Base-by-base conservation (phyloP, 2,329 filamentous ascomycete genomes). In the Talaromyces sp. region DNA sequence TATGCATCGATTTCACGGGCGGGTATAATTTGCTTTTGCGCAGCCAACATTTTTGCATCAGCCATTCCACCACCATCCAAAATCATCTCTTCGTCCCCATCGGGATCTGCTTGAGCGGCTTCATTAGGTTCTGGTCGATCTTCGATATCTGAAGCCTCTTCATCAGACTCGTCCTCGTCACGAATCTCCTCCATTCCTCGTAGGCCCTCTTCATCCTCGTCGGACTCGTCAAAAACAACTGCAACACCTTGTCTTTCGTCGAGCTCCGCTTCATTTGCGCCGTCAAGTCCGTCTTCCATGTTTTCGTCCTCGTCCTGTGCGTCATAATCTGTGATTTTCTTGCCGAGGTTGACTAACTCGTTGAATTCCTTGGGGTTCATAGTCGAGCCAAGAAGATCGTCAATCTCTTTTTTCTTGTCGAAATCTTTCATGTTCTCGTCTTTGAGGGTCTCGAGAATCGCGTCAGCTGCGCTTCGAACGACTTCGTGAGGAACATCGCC, bases 311-410 rank as follows among this genome's bases (percentile, higher is more conserved):
- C 95, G 69, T 98, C 94, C 75, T 98, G 93, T 45, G 91, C 91
- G 78, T 98, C 91, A 78, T 98, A 99, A 77, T 99, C 95, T 59
- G 95, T 99, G 68, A 99, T 97, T 81, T 99, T 99, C 83, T 99
- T 99, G 69, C 93, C 92, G 50, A 99, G 82, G 74, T 97, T 99
- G 63, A 98, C 89, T 70, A 99, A 81, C 80, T 98, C 94, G 75
- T 98, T 98, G 82, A 98, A 99, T 76, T 97, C 90, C 75, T 97
- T 96, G 1, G 92, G 87, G 58, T 85, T 89, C 82, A 97, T 86
- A 0, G 88, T 88, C 41, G 86, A 86, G n/a, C 94, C 95, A 49
- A 99, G 79, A 66, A 98, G 88, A 69, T 98, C 95, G 72, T 99
- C 95, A 50, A 98, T 88, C 76, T 97, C 93, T 80, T 93, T 97